Evolutionary conservation across 345 rosid species (phyloP), one percentile per base, ranked within the genome.

Genomic region (Theobroma cacao): DNA sequence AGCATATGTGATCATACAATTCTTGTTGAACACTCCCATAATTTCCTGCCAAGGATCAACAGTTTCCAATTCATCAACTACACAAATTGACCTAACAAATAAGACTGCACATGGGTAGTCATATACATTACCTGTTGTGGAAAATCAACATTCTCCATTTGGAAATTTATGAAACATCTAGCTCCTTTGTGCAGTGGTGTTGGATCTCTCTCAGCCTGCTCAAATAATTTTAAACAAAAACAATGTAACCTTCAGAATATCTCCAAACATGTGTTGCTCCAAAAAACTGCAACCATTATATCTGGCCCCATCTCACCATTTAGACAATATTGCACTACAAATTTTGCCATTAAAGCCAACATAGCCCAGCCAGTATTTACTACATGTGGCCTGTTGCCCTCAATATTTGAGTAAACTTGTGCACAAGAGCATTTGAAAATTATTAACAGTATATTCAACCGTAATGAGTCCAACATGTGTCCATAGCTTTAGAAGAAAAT

Each of bases 21-120:
- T 90, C 82, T 50, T 89, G 71, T 90, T 90, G 79, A 92, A 90
- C 2, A 92, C 94, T 81, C 96, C 96, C 91, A 92, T 90, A 72
- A 90, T 88, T 85, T 90, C 92, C 96, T 90, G 88, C 45, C n/a
- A n/a, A n/a, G n/a, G n/a, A n/a, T n/a, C n/a, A n/a, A n/a, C n/a
- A n/a, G n/a, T n/a, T n/a, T n/a, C n/a, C n/a, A n/a, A n/a, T n/a
- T n/a, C n/a, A n/a, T n/a, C n/a, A n/a, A n/a, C n/a, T n/a, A n/a
- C n/a, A n/a, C n/a, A n/a, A n/a, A n/a, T n/a, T n/a, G n/a, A n/a
- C n/a, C n/a, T n/a, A n/a, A n/a, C n/a, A n/a, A n/a, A n/a, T n/a
- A n/a, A n/a, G n/a, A n/a, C n/a, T n/a, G n/a, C n/a, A n/a, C 24
- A 67, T n/a, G n/a, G n/a, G n/a, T n/a, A 24, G n/a, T 18, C 15